A percentile compares a stretch with the other conserved stretches of the same genome.
Evolutionary conservation across 2,329 filamentous ascomycete genomes (phyloP).

Genomic region (Arachnomyces sp.): DNA sequence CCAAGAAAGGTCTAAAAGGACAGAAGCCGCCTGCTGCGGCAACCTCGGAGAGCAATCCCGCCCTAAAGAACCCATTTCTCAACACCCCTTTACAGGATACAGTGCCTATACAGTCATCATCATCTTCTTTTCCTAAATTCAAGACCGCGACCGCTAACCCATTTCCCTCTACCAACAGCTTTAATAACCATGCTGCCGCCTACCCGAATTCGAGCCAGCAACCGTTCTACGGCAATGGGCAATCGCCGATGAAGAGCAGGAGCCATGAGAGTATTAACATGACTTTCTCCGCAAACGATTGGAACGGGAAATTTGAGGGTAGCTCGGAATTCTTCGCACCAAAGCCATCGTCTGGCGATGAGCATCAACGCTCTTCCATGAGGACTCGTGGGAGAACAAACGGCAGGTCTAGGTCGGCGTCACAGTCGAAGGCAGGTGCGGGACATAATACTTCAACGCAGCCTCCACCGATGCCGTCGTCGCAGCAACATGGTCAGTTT

Average conservation of each 20-base stretch:
- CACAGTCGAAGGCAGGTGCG: constrained; percentile 10
- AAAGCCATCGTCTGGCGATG: constrained; percentile 17
- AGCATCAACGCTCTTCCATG: constrained; percentile 8
- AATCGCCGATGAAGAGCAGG: constrained; percentile 20
- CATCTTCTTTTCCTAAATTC: constrained; percentile 8
- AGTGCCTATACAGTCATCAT: constrained; percentile 4
- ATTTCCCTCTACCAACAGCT: constrained; percentile 9
- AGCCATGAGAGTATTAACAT: constrained; percentile 28
- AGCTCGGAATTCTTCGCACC: constrained; percentile 30
- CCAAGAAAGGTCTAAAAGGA: constrained; percentile 2
- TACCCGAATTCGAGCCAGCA: not conserved
- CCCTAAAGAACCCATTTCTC: too few species aligned
- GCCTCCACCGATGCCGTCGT: constrained; percentile 1
- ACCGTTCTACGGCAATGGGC: not conserved
- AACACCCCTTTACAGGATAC: too few species aligned
- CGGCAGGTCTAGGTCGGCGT: constrained; percentile 15
- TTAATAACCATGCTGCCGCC: constrained; percentile 1
- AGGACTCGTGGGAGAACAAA: constrained; percentile 17
- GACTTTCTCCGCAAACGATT: constrained; percentile 35
- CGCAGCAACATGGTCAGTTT: constrained; percentile 24
- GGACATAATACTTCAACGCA: constrained; percentile 11
- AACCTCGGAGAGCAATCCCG: too few species aligned
- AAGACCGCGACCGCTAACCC: constrained; percentile 10
- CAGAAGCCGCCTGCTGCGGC: not conserved
- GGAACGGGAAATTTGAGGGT: constrained; percentile 29